Conservation (phyloP, 75 land plant species). For the Azolla pinnata region DNA sequence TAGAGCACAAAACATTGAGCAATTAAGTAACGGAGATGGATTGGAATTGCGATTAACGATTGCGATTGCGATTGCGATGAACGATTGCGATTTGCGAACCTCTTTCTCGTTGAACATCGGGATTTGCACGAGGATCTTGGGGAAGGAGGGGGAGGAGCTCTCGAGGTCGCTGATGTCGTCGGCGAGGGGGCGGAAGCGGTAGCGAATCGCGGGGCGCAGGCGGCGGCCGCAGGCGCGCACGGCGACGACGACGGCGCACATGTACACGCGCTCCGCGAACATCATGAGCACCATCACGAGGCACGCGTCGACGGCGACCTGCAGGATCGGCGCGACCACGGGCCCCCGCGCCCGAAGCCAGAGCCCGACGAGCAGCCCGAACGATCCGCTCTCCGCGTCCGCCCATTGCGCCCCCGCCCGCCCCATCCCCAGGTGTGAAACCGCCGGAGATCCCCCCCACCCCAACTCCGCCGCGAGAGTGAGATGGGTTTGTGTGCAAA, state of each 20-base stretch:
- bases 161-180: conserved; percentile 59
- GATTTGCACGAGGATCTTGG: conserved; percentile 58
- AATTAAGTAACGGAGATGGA: too few species aligned
- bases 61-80: too few species aligned
- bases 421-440: not conserved
- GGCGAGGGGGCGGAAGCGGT: conserved; percentile 40
- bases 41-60: too few species aligned
- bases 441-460: not conserved
- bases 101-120: conserved; percentile 78
- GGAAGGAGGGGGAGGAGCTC: conserved; percentile 36
- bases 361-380: conserved; percentile 11
- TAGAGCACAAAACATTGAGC: too few species aligned
- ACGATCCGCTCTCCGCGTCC: not conserved
- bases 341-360: conserved; percentile 23
- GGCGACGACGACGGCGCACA: conserved; percentile 45
- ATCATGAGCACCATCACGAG: conserved; percentile 68
- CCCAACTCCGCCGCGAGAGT: too few species aligned
- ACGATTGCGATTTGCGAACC: conserved; percentile 26
- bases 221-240: conserved; percentile 45
- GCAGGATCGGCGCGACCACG: conserved; percentile 42
- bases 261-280: conserved; percentile 52
- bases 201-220: conserved; percentile 38
- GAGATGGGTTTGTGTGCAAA: too few species aligned
- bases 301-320: conserved; percentile 34
- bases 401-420: not conserved